phyloP scores from a whole-genome alignment of 257 asterid genomes.

The Przewalskia tangutica region DNA sequence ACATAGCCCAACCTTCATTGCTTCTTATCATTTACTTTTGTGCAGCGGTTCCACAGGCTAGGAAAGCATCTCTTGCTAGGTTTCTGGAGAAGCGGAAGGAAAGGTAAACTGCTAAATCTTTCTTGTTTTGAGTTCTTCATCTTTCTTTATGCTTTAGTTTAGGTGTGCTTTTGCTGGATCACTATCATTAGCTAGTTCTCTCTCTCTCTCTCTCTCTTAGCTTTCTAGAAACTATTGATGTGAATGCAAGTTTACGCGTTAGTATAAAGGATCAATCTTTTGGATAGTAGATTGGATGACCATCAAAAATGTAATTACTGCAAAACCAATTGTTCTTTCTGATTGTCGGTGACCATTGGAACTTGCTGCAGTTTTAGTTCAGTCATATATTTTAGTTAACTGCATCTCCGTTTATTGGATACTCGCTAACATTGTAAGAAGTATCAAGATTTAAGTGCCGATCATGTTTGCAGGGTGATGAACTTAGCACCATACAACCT shows the following conservation, averaged over 20 bases:
- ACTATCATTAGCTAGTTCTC: not conserved
- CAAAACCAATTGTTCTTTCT: not conserved
- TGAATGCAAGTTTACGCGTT: not conserved
- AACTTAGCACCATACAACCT: conserved; percentile 46
- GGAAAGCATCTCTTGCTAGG: conserved; percentile 64
- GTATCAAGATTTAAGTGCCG: not conserved
- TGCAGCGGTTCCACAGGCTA: conserved; percentile 64
- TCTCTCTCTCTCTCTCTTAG: not conserved
- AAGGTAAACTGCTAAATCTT: conserved; percentile 29
- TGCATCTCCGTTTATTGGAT: not conserved
- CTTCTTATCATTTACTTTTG: not conserved
- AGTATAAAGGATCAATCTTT: not conserved
- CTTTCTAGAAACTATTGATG: not conserved
- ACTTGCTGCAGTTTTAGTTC: no score
- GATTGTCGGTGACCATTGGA: no score
- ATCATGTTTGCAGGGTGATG: conserved; percentile 38
- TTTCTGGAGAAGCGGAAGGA: conserved; percentile 61
- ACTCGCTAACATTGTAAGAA: not conserved
- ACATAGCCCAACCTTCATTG: not conserved
- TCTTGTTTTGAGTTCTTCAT: not conserved
- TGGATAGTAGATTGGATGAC: not conserved
- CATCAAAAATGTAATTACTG: not conserved
- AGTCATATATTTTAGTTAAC: not conserved
- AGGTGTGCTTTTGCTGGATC: not conserved
- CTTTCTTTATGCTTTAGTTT: not conserved